These are phyloP conservation scores for Cladorrhinum sp. DNA, from an alignment of 2,329 filamentous ascomycete genomes.

Conservation along the genomic window DNA sequence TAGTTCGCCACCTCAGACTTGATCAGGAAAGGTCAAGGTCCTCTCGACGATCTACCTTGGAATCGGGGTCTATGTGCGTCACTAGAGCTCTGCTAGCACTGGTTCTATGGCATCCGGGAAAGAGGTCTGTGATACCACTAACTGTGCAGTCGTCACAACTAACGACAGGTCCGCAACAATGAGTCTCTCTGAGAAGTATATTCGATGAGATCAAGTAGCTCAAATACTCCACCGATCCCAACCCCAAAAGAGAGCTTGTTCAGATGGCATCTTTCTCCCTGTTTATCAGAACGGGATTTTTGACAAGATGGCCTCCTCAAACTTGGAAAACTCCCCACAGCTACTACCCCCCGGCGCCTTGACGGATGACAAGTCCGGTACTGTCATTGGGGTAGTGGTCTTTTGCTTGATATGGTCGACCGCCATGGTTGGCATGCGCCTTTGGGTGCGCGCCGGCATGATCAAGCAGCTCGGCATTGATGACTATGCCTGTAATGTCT, in stretches of 20 bases:
- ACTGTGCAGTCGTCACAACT: too few species aligned
- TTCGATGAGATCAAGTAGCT: too few species aligned
- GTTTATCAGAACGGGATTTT: constrained; percentile 1
- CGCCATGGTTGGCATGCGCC: constrained; percentile 18
- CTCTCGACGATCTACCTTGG: too few species aligned
- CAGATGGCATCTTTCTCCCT: not conserved
- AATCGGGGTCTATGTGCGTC: too few species aligned
- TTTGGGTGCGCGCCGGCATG: constrained; percentile 18
- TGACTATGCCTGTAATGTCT: constrained; percentile 18
- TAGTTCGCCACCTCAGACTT: too few species aligned
- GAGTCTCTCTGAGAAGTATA: too few species aligned
- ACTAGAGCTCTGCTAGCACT: too few species aligned
- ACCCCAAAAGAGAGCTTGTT: not conserved
- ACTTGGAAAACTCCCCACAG: not conserved
- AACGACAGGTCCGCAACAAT: too few species aligned
- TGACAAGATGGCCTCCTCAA: too few species aligned
- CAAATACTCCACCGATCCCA: not conserved
- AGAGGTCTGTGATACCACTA: too few species aligned
- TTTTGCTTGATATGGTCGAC: constrained; percentile 21
- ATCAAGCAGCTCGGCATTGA: constrained; percentile 23
- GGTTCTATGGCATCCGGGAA: too few species aligned
- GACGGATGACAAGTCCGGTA: constrained; percentile 15
- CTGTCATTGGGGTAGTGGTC: constrained; percentile 18
- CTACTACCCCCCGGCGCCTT: constrained; percentile 18
- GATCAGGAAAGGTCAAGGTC: too few species aligned